Evolutionary conservation across 805 yeast genomes (phyloP).

Genomic region (Cyberlindnera maclurae): DNA sequence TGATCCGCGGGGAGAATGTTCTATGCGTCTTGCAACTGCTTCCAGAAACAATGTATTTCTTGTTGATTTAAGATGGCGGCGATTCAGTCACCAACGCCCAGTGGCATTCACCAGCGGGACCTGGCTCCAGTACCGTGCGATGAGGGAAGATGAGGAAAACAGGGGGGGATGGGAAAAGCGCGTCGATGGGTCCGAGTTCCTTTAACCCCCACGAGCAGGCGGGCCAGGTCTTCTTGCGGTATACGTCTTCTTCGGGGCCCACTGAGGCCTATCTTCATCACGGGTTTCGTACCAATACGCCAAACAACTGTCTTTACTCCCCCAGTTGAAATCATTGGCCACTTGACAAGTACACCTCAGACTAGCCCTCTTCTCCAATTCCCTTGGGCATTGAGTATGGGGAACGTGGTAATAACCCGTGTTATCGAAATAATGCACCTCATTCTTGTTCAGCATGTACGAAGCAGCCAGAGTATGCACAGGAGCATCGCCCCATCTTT

Average conservation of each 20-base stretch:
- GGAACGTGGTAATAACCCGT: constrained; percentile 66
- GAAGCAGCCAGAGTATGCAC: constrained; percentile 76
- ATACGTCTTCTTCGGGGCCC: constrained; percentile 13
- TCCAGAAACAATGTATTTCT: too few relatives aligned
- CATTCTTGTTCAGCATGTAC: constrained; percentile 44
- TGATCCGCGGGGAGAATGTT: too few relatives aligned
- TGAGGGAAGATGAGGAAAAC: too few relatives aligned
- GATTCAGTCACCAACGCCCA: too few relatives aligned
- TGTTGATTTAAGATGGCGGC: too few relatives aligned
- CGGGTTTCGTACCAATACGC: constrained; percentile 17
- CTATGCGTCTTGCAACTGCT: too few relatives aligned
- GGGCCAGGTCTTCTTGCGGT: constrained; percentile 1
- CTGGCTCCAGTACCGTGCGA: too few relatives aligned
- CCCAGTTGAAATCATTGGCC: constrained; percentile 22
- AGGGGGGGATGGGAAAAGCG: too few relatives aligned
- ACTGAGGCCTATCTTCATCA: constrained; percentile 12
- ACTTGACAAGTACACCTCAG: constrained; percentile 48
- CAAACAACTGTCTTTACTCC: constrained; percentile 20
- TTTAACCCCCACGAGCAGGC: background rate
- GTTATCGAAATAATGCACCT: constrained; percentile 66
- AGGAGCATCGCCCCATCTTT: constrained; percentile 94
- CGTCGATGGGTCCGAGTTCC: too few relatives aligned
- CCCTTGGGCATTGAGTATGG: constrained; percentile 53
- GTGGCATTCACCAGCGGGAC: too few relatives aligned
- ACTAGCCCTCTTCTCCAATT: constrained; percentile 33